Evolutionary conservation across 441 rosid species (phyloP).

Genomic region (Bocquillonia castaneifolia): DNA sequence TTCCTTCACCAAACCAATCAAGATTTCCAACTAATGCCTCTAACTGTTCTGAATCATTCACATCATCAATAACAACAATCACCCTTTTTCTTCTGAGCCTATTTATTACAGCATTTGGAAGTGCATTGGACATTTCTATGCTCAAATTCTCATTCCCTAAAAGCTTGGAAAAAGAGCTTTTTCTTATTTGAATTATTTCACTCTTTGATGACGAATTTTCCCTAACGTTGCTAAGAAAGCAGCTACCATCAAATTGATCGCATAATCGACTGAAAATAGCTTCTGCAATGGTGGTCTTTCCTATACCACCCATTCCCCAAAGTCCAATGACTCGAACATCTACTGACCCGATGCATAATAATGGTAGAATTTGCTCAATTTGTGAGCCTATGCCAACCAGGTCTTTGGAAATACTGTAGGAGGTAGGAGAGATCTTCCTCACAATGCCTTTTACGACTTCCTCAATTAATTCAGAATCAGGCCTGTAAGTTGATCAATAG

Average conservation of each 20-base stretch:
- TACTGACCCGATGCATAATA: neutral
- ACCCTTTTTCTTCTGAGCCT: slow-evolving; percentile 1
- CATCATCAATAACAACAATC: slow-evolving; percentile 19
- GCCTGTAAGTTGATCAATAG: too few species aligned
- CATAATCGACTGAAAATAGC: neutral
- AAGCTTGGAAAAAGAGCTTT: neutral
- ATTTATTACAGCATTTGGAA: neutral
- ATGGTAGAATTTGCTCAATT: neutral
- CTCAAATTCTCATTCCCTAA: neutral
- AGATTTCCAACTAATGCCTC: neutral
- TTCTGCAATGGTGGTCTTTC: slow-evolving; percentile 17
- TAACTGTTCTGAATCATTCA: neutral
- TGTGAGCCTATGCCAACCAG: neutral
- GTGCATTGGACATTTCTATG: neutral
- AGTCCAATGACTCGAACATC: slow-evolving; percentile 13
- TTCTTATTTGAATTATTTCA: neutral
- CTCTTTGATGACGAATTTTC: neutral
- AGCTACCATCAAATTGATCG: neutral
- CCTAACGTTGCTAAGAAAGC: slow-evolving; percentile 12
- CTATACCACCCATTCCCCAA: slow-evolving; percentile 22
- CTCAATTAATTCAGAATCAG: neutral
- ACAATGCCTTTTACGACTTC: neutral
- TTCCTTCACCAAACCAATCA: slow-evolving; percentile 10
- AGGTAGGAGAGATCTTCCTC: neutral
- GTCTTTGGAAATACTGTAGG: neutral